Conservation (phyloP, 1,139 yeast species). For the Pichia sp. region DNA sequence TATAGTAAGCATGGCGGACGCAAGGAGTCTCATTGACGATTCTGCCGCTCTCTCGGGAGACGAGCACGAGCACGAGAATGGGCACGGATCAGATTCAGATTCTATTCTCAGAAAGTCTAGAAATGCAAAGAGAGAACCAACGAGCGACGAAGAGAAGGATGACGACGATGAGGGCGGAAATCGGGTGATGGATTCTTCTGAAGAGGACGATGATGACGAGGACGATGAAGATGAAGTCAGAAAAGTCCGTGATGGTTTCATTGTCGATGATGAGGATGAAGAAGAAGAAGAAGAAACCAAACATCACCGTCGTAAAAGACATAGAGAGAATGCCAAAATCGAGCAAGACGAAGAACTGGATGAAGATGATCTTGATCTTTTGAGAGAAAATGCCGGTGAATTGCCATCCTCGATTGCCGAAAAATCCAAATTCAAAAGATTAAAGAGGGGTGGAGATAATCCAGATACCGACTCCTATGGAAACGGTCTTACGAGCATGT, state of each 20-base stretch:
- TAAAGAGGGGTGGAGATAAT: conserved; percentile 56
- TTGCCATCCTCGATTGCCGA: conserved; percentile 28
- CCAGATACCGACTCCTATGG: conserved; percentile 20
- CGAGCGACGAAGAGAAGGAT: neutral
- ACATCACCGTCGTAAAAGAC: conserved; percentile 28
- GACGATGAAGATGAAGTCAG: conserved; percentile 39
- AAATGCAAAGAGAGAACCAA: neutral
- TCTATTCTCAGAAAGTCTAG: neutral
- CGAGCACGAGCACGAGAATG: conserved; percentile 2
- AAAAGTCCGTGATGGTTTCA: conserved; percentile 46
- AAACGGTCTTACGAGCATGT: conserved; percentile 63
- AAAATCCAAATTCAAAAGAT: conserved; percentile 61
- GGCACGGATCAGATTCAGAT: neutral
- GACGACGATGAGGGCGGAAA: conserved; percentile 6
- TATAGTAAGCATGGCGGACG: conserved; percentile 6
- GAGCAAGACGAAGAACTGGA: conserved; percentile 64
- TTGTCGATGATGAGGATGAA: conserved; percentile 69
- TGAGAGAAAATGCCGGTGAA: conserved; percentile 85
- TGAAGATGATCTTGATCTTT: conserved; percentile 89
- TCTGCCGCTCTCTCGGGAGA: conserved; percentile 16
- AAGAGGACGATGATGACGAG: conserved; percentile 28
- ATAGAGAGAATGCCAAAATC: conserved; percentile 29
- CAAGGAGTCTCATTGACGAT: conserved; percentile 10
- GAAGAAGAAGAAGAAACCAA: conserved; percentile 70
- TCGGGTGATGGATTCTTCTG: conserved; percentile 22